Evolutionary conservation across 345 rosid genomes (phyloP).

Genomic region (Ceriops tagal): DNA sequence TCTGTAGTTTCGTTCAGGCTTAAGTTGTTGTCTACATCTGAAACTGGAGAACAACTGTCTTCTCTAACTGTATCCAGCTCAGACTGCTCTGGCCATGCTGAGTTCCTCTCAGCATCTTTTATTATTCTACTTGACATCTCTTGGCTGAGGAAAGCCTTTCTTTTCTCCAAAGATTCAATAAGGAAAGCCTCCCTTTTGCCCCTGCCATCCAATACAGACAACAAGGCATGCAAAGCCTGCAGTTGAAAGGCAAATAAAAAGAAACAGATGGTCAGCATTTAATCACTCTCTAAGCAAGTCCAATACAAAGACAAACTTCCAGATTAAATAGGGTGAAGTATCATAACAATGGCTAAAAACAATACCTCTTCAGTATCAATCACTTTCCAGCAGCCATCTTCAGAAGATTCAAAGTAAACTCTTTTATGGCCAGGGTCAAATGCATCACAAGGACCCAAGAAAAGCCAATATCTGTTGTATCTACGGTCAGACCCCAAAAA

Average conservation of each 20-base stretch:
- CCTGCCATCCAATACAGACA: conserved; percentile 79
- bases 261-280: not conserved
- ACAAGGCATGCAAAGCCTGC: conserved; percentile 74
- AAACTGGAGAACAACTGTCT: conserved; percentile 82
- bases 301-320: not conserved
- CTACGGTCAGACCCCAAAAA: conserved; percentile 96
- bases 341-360: conserved; percentile 8
- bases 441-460: conserved; percentile 85
- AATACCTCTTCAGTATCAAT: conserved; percentile 79
- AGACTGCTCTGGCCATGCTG: conserved; percentile 32
- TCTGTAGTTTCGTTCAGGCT: conserved; percentile 33
- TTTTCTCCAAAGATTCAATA: conserved; percentile 73
- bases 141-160: conserved; percentile 59
- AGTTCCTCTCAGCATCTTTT: conserved; percentile 21
- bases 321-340: not conserved
- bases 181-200: conserved; percentile 83
- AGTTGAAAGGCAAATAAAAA: conserved; percentile 21
- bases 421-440: conserved; percentile 92
- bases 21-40: conserved; percentile 79
- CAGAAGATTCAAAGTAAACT: conserved; percentile 94
- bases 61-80: conserved; percentile 53
- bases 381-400: conserved; percentile 98
- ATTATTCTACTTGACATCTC: conserved; percentile 54
- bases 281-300: not conserved
- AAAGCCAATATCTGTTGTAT: conserved; percentile 95